These are phyloP conservation scores for Catharanthus roseus DNA, from an alignment of 257 asterid species.

Conservation along the genomic window DNA sequence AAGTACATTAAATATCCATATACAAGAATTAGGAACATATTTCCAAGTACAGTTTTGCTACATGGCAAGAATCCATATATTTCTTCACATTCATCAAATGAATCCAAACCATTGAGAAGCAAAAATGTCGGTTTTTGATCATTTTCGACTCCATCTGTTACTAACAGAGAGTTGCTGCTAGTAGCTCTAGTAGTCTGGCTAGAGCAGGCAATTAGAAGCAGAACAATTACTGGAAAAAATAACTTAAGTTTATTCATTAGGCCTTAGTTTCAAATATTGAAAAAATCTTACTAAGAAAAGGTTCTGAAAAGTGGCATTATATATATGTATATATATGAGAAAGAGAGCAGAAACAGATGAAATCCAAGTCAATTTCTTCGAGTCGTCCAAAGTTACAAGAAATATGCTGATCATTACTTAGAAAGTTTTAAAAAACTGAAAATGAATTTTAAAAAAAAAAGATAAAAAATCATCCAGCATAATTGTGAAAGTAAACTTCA, in stretches of 20 bases:
- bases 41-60: constrained; percentile 43
- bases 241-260: background rate
- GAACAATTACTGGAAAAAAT: background rate
- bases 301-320: background rate
- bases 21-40: constrained; percentile 45
- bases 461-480: background rate
- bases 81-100: constrained; percentile 31
- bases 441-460: no score
- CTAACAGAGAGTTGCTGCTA: background rate
- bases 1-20: constrained; percentile 41
- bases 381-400: no score
- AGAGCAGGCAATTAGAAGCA: background rate
- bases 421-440: no score
- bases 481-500: background rate
- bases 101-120: constrained; percentile 16
- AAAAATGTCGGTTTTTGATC: constrained; percentile 9
- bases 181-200: background rate
- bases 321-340: background rate
- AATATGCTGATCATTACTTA: no score
- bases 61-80: constrained; percentile 57
- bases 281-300: background rate
- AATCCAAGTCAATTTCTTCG: background rate
- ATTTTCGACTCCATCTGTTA: constrained; percentile 25
- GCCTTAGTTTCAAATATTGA: background rate
- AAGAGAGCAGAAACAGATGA: background rate